Evolutionary conservation across 164 flowering plant species (phyloP), one percentile per base, ranked within the genome.

Genomic region (Chloranthus sessilifolius): DNA sequence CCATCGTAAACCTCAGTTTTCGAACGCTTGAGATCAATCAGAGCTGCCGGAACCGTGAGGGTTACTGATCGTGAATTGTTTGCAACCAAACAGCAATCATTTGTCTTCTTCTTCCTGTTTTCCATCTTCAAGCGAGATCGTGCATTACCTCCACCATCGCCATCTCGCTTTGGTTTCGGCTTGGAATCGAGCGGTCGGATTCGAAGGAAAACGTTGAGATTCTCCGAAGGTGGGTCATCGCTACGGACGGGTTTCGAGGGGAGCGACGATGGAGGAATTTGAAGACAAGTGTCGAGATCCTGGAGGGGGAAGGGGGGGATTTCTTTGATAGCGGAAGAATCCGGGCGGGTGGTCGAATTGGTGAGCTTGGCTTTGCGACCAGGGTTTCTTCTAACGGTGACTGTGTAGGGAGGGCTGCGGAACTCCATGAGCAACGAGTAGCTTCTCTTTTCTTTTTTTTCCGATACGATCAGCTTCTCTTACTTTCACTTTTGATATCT

Each of bases 1-100:
- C 98, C 98, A 49, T 72, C 77, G 43, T 79, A 91, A 1, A 72
- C 69, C 59, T 81, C 98, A 0, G 83, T 62, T 45, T 82, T 90
- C 2, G 58, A 54, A 34, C 95, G 71, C 56, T 75, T 80, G 8
- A 70, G 7, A 15, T 78, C 88, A 31, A 62, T 74, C 56, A 78
- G 29, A 0, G 52, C 49, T 16, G 33, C 20, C 2, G 95, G 92
- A 4, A 85, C 76, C 1, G 70, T 53, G 19, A 88, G 56, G 0
- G 80, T 78, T 2, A 88, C 82, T 0, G 95, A 81, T 0, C 53
- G 57, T 1, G 70, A 27, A 56, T 76, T 75, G n/a, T 64, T 76
- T 0, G 68, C 77, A 4, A 41, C n/a, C 8, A 88, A 43, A 33
- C 88, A 88, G 6, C 25, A 40, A 7, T 65, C 75, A 2, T 59